A percentile compares a stretch with the other conserved stretches of the same genome.
phyloP scores from a whole-genome alignment of 2,329 filamentous ascomycete genomes.

The Lojkania enalia region DNA sequence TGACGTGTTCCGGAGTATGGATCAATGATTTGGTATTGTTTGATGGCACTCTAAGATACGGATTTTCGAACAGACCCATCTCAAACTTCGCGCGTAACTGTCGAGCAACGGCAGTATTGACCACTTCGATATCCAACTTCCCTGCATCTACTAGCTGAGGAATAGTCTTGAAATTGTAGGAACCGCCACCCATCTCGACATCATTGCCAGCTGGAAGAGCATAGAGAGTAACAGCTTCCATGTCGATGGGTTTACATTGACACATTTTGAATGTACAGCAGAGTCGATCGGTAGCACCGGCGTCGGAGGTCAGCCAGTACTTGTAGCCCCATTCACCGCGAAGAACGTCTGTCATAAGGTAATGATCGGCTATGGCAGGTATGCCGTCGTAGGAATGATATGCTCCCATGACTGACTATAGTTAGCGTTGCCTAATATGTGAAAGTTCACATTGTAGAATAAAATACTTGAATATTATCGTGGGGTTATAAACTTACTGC shows the following conservation, averaged over 20 bases:
- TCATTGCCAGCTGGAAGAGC: constrained; percentile 71
- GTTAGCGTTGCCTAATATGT: not conserved
- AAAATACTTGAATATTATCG: too few species aligned
- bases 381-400: constrained; percentile 77
- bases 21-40: constrained; percentile 62
- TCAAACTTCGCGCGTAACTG: constrained; percentile 70
- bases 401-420: constrained; percentile 63
- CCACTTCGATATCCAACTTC: constrained; percentile 60
- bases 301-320: constrained; percentile 68
- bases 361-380: constrained; percentile 66
- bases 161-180: constrained; percentile 68
- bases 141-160: constrained; percentile 65
- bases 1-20: constrained; percentile 62
- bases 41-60: constrained; percentile 62
- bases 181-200: constrained; percentile 76
- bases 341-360: constrained; percentile 67
- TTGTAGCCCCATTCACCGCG: constrained; percentile 74
- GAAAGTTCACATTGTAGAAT: not conserved
- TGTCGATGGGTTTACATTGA: constrained; percentile 61
- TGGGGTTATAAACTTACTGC: constrained; percentile 42
- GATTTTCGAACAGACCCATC: constrained; percentile 71
- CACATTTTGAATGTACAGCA: constrained; percentile 69
- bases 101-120: constrained; percentile 69
- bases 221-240: constrained; percentile 65
- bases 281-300: constrained; percentile 70